phyloP scores from a whole-genome alignment of 805 yeast species.

The Metschnikowia lunata region DNA sequence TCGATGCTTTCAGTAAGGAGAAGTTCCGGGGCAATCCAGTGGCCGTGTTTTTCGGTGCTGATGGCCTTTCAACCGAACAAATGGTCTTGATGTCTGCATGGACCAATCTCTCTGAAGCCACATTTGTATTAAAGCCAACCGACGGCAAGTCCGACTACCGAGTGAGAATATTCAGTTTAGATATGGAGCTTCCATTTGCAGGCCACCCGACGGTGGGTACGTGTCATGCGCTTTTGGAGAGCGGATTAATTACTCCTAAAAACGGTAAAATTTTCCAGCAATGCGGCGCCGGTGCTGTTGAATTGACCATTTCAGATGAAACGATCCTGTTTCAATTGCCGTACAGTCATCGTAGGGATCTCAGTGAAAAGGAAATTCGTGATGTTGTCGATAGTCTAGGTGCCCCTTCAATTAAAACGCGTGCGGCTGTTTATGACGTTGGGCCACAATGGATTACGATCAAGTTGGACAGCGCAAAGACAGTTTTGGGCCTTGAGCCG shows the following conservation, averaged over 20 bases:
- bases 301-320: conserved; percentile 21
- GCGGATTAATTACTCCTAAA: conserved; percentile 25
- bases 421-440: conserved; percentile 31
- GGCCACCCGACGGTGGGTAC: conserved; percentile 63
- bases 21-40: conserved; percentile 50
- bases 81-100: conserved; percentile 50
- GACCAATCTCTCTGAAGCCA: conserved; percentile 60
- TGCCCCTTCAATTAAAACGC: conserved; percentile 7
- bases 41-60: conserved; percentile 48
- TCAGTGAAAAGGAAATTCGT: conserved; percentile 7
- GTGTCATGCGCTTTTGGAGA: conserved; percentile 42
- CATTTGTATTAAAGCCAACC: conserved; percentile 45
- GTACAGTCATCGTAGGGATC: conserved; percentile 9
- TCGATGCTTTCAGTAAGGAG: conserved; percentile 39
- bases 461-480: conserved; percentile 26
- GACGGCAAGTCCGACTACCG: conserved; percentile 40
- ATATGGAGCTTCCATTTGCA: conserved; percentile 52
- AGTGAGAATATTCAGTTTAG: conserved; percentile 48
- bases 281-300: conserved; percentile 43
- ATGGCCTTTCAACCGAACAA: conserved; percentile 31
- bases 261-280: conserved; percentile 36
- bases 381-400: conserved; percentile 10
- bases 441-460: conserved; percentile 47
- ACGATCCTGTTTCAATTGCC: conserved; percentile 29
- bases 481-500: conserved; percentile 31